Base-by-base conservation (phyloP, 192 early-diverging fungal genomes). In the Obelidium mucronatum region DNA sequence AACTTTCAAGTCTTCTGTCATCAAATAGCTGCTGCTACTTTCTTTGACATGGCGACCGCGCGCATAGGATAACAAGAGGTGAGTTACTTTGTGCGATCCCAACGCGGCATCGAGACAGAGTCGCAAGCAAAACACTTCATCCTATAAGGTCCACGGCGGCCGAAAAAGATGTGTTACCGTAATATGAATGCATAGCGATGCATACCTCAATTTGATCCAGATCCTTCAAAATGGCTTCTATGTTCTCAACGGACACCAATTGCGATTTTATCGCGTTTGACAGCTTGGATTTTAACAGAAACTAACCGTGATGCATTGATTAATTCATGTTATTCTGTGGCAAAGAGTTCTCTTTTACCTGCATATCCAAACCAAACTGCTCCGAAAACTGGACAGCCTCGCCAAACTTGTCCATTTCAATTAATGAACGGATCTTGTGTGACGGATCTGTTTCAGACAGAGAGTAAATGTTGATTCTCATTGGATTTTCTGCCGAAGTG, bases 331-430 rank as follows among this genome's bases (percentile, higher is more conserved):
- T n/a, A n/a, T n/a, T n/a, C n/a, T n/a, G n/a, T n/a, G n/a, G n/a
- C n/a, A n/a, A n/a, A n/a, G n/a, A n/a, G n/a, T n/a, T n/a, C n/a
- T n/a, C n/a, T n/a, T 34, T 11, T 34, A 31, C 80, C 66, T 81
- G 67, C 22, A 80, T 48, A 36, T 79, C 80, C 68, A 84, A 40
- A 3, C 65, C 77, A 71, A 44, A 79, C 28, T 59, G 40, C 39
- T 51, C 22, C 3, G 83, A 80, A 72, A 79, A 72, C n/a, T 19
- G 37, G 33, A 79, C 65, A 33, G 83, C 83, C 31, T 82, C 83
- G 6, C 63, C 80, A 67, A 81, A 84, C n/a, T 72, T 53, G 15
- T 67, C 60, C 22, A 30, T 36, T 28, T 67, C 48, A 15, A 84
- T 44, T 40, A 84, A 74, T 28, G 35, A 44, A 19, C 82, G 40